Base-by-base conservation (phyloP, 306 rosid species). In the Quercus parvula region DNA sequence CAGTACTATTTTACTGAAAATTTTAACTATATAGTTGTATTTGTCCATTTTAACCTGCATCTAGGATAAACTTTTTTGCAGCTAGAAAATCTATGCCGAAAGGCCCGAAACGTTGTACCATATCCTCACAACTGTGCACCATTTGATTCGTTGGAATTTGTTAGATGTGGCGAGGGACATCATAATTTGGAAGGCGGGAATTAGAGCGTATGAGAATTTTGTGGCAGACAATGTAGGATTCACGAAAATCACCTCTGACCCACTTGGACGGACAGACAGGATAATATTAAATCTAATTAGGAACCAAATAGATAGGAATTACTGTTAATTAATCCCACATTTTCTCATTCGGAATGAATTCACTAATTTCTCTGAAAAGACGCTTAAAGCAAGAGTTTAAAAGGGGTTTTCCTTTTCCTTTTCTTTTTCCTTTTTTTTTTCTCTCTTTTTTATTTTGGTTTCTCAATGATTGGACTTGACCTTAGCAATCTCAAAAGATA, bases 211-310 rank as follows among this genome's bases (percentile, higher is more conserved):
- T 77, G 27, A 74, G 64, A 41, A 58, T 52, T 52, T 78, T 67
- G 87, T 90, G 94, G 94, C 87, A 84, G 90, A 90, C 94, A 87
- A 51, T 77, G 80, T 80, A 64, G 81, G 81, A 78, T 82, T 82
- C 81, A 56, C 78, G 91, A 87, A 84, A 90, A 82, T 72, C 81
- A 88, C 91, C 54, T 61, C 82, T 81, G 79, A 86, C 89, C 90
- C 86, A 88, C 89, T 69, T 73, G 35, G 27, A n/a, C 52, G 49
- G 80, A 81, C 81, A 63, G n/a, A 30, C 1, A 78, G 83, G 62
- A 85, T 81, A 67, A 77, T 73, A 51, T 58, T 30, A 71, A 77
- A 79, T 30, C 62, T 67, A 54, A 64, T 46, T 74, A 19, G 12
- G 12, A 11, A 27, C 59, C 56, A 31, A 12, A 30, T 52, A 70